phyloP scores from a whole-genome alignment of 129 eudicot genomes.

The Dittrichia graveolens region DNA sequence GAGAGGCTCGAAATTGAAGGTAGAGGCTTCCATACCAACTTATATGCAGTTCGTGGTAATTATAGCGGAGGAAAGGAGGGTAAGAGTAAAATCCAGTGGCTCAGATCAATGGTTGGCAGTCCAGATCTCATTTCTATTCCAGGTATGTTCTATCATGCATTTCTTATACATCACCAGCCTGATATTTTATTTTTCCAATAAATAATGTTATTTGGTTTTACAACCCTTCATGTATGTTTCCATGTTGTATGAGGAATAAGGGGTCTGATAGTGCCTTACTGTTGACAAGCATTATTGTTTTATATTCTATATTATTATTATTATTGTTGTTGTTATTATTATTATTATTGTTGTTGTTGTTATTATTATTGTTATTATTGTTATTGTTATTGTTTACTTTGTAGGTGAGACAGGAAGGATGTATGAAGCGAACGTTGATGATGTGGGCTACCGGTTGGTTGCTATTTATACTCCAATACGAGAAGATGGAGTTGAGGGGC shows the following conservation, averaged over 20 bases:
- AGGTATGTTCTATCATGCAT: conserved; percentile 52
- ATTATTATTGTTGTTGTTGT: not conserved
- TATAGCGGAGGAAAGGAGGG: conserved; percentile 98
- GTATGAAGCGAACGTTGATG: conserved; percentile 99
- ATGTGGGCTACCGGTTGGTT: conserved; percentile 94
- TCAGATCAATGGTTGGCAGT: conserved; percentile 98
- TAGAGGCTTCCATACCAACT: conserved; percentile 95
- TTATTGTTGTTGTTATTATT: not conserved
- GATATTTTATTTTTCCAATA: no score
- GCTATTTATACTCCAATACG: conserved; percentile 94
- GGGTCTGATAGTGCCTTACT: no score
- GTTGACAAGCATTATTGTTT: not conserved
- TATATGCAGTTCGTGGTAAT: conserved; percentile 79
- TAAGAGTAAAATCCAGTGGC: conserved; percentile 97
- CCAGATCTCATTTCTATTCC: conserved; percentile 95
- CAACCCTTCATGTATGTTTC: no score
- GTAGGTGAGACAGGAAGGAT: conserved; percentile 97
- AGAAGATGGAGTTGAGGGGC: conserved; percentile 94
- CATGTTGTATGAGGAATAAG: no score
- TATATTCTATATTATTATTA: not conserved
- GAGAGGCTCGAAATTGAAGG: conserved; percentile 97
- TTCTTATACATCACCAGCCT: not conserved
- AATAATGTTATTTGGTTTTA: no score
- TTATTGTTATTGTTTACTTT: conserved; percentile 12
- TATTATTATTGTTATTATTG: no score